Evolutionary conservation across 805 yeast genomes (phyloP), one percentile per base, ranked within the genome.

Genomic region (Kregervanrija fluxuum): DNA sequence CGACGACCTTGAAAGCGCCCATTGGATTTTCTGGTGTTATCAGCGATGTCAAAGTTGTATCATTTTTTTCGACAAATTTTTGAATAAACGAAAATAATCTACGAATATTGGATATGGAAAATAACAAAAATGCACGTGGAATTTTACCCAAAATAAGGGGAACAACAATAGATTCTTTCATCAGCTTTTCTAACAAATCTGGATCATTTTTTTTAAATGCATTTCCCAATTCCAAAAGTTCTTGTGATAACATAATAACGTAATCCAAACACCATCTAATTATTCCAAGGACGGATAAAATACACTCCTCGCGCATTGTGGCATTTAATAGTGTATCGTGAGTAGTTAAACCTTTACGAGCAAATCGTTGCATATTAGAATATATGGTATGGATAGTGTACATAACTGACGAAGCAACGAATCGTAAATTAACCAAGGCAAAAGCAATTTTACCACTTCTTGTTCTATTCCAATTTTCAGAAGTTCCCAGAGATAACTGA

Each of bases 221-320:
- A 40, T 48, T 56, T 33, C 54, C 54, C 28, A 80, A 54, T 32
- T 80, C 74, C 17, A 82, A 56, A 32, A 84, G 62, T 51, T 91
- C 95, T 60, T 90, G 95, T 44, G 80, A 77, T 35, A 86, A 59
- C 49, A 77, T 79, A 1, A 82, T 77, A 44, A 87, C 70, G 48
- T 87, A 77, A 58, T 89, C 96, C 31, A 87, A 74, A 52, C 86
- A 75, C 96, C 97, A 91, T 54, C 87, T 77, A 8, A 85, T 78
- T 35, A 84, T 77, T 0, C 97, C 97, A n/a, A 86, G 62, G 10
- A 80, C 68, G 13, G 79, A 71, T 53, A 81, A 67, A 3, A 84
- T 70, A 48, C 79, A 70, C 53, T 83, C 89, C 33, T 81, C 82
- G 51, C 88, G 69, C 56, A 75, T 49, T 54, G 55, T 47, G 42